phyloP scores from a whole-genome alignment of 1,284 basidiomycete genomes.

The Cryptococcus deneoformans region DNA sequence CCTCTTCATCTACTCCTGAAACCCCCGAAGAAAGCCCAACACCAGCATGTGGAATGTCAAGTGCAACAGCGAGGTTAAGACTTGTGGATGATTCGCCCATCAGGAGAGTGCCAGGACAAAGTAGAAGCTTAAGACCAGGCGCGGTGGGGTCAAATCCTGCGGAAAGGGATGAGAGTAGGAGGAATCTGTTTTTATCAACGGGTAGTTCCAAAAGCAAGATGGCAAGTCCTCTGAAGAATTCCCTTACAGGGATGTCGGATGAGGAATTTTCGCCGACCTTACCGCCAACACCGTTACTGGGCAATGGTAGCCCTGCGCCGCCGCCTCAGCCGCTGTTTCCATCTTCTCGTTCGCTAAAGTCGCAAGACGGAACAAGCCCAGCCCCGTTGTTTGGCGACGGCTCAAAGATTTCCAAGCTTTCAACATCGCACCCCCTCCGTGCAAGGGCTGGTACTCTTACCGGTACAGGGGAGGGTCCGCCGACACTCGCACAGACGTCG shows the following conservation, averaged over 20 bases:
- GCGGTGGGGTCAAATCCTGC: slow-evolving; percentile 1
- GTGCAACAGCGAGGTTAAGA: slow-evolving; percentile 36
- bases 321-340: slow-evolving; percentile 41
- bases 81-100: slow-evolving; percentile 43
- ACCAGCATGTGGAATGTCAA: slow-evolving; percentile 39
- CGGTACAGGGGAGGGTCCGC: slow-evolving; percentile 16
- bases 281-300: slow-evolving; percentile 20
- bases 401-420: slow-evolving; percentile 23
- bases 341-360: slow-evolving; percentile 30
- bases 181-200: slow-evolving; percentile 13
- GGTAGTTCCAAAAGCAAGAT: slow-evolving; percentile 7
- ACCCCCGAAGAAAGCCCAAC: slow-evolving; percentile 35
- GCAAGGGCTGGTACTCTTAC: slow-evolving; percentile 21
- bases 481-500: slow-evolving; percentile 19
- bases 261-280: slow-evolving; percentile 18
- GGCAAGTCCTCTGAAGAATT: slow-evolving; percentile 27
- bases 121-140: slow-evolving; percentile 28
- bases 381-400: slow-evolving; percentile 8
- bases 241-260: slow-evolving; percentile 10
- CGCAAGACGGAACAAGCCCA: slow-evolving; percentile 28
- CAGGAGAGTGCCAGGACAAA: slow-evolving; percentile 40
- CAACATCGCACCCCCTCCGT: slow-evolving; percentile 30
- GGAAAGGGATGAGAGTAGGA: slow-evolving; percentile 4
- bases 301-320: slow-evolving; percentile 16
- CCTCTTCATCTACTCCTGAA: slow-evolving; percentile 28